A percentile compares a stretch with the other conserved stretches of the same genome.
Evolutionary conservation across 176 grass and related monocot species (phyloP).

Genomic region (Chloris gayana): DNA sequence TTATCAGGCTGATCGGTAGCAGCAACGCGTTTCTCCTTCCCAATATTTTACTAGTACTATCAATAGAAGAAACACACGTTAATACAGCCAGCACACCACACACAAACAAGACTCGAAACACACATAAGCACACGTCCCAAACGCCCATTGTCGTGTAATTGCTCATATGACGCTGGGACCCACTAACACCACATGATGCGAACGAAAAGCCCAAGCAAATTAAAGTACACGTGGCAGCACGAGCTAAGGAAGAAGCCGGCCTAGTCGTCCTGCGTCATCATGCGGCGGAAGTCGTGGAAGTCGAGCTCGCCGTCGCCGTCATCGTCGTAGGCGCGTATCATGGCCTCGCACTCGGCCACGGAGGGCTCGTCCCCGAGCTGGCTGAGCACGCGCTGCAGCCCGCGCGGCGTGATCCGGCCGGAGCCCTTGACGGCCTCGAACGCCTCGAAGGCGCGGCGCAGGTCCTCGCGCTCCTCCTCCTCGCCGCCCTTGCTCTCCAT

Average conservation of each 20-base stretch:
- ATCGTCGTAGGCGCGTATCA: slow-evolving; percentile 85
- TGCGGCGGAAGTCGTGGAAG: slow-evolving; percentile 86
- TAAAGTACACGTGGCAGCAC: background rate
- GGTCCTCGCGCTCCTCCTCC: slow-evolving; percentile 75
- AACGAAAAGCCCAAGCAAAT: background rate
- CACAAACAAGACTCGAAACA: background rate
- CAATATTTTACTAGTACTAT: background rate
- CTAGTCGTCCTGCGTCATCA: slow-evolving; percentile 71
- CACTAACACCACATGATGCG: background rate
- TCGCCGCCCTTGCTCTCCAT: slow-evolving; percentile 68
- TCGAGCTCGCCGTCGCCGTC: slow-evolving; percentile 93
- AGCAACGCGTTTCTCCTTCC: background rate
- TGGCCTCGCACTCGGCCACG: slow-evolving; percentile 73
- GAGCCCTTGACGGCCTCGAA: slow-evolving; percentile 97
- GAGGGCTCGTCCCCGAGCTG: slow-evolving; percentile 82
- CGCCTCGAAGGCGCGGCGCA: slow-evolving; percentile 74
- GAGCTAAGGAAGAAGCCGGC: background rate
- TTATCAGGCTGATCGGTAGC: too few relatives aligned
- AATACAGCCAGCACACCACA: background rate
- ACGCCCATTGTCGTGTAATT: too few relatives aligned
- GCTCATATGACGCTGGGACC: background rate
- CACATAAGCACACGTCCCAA: background rate
- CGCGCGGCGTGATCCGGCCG: slow-evolving; percentile 86
- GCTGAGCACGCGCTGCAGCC: slow-evolving; percentile 82
- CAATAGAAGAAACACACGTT: background rate